Evolutionary conservation across 495 filamentous ascomycete genomes (phyloP).

Genomic region (Hypomontagnella submonticulosa): DNA sequence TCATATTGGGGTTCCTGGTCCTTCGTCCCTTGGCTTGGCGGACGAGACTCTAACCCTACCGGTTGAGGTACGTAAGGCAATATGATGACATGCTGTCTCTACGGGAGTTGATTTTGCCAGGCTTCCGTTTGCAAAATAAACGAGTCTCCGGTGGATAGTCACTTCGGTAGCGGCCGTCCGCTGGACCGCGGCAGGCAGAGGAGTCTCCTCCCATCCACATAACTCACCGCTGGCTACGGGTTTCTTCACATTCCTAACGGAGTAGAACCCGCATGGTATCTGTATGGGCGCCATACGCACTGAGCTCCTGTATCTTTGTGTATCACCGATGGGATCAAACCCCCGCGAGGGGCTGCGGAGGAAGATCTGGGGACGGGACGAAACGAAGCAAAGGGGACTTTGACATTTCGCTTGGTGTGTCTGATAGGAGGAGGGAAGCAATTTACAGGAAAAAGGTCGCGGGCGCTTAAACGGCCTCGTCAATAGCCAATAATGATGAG

Average conservation of each 20-base stretch:
- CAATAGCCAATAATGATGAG: constrained; percentile 19
- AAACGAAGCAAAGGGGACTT: background rate
- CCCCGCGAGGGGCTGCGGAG: constrained; percentile 9
- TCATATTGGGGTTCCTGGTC: constrained; percentile 15
- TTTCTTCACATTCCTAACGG: background rate
- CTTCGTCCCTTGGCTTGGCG: constrained; percentile 14
- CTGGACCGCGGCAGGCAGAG: constrained; percentile 29
- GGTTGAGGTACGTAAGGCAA: background rate
- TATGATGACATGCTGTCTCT: constrained; percentile 12
- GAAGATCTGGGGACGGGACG: constrained; percentile 30
- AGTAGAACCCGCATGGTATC: background rate
- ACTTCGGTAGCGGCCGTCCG: constrained; percentile 40
- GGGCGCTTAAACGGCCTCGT: constrained; percentile 37
- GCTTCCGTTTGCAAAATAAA: constrained; percentile 28
- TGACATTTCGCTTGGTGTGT: background rate
- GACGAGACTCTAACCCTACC: constrained; percentile 18
- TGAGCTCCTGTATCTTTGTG: background rate
- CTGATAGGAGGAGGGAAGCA: constrained; percentile 26
- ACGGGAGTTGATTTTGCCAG: constrained; percentile 8
- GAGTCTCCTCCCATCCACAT: background rate
- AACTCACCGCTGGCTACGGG: constrained; percentile 14
- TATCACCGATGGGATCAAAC: constrained; percentile 19
- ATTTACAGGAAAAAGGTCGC: constrained; percentile 41
- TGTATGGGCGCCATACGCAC: background rate
- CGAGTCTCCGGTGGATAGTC: constrained; percentile 30